These are phyloP conservation scores for Oxyria digyna DNA, from an alignment of 148 eudicot genomes.

Conservation along the genomic window DNA sequence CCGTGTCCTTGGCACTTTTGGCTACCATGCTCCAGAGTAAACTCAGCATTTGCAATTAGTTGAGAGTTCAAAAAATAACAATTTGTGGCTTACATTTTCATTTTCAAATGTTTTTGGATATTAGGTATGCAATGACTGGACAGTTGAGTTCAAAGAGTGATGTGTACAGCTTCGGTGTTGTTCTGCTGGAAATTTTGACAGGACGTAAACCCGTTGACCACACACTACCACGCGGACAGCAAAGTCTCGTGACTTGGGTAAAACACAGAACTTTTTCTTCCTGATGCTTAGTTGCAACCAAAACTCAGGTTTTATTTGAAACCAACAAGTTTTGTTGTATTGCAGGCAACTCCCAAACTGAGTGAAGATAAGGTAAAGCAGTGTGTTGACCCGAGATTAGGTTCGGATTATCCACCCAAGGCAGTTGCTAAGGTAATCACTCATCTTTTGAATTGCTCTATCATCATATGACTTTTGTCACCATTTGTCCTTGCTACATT, in stretches of 20 bases:
- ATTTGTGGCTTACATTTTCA: neutral
- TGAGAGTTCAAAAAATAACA: neutral
- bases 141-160: constrained; percentile 71
- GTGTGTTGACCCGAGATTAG: constrained; percentile 55
- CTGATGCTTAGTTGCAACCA: neutral
- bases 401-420: constrained; percentile 55
- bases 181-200: constrained; percentile 68
- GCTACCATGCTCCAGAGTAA: constrained; percentile 84
- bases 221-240: constrained; percentile 75
- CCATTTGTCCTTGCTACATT: too few species aligned
- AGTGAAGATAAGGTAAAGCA: constrained; percentile 71
- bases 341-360: constrained; percentile 69
- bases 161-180: constrained; percentile 81
- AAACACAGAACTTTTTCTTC: neutral
- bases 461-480: neutral
- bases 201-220: constrained; percentile 83
- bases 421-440: constrained; percentile 62
- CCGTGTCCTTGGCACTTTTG: constrained; percentile 62
- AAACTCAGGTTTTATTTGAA: neutral
- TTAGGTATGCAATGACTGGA: constrained; percentile 83
- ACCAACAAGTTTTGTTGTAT: neutral
- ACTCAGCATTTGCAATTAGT: constrained; percentile 8
- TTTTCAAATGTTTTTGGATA: constrained; percentile 7
- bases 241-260: constrained; percentile 83
- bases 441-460: neutral